A percentile compares a stretch with the other conserved stretches of the same genome.
Evolutionary conservation across 441 rosid species (phyloP).

Genomic region (Jatropha podagrica): DNA sequence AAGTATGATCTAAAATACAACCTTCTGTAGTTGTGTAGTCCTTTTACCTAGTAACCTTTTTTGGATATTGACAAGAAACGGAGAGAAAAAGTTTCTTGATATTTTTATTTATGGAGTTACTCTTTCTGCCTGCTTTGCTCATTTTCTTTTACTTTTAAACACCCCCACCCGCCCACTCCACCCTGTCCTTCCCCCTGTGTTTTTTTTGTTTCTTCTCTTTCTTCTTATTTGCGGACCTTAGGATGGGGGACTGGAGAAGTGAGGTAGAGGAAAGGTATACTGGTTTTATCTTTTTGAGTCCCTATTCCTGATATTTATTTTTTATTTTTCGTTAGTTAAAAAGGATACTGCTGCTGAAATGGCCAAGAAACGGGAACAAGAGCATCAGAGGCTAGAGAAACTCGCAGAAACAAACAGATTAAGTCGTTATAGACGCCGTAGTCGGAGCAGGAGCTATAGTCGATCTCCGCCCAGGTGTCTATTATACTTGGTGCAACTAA

Average conservation of each 20-base stretch:
- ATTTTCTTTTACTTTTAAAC: background rate
- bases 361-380: conserved; percentile 93
- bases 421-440: conserved; percentile 61
- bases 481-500: conserved; percentile 8
- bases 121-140: background rate
- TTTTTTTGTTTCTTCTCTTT: background rate
- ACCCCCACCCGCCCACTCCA: no score
- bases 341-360: conserved; percentile 92
- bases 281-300: background rate
- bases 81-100: background rate
- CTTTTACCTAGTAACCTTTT: background rate
- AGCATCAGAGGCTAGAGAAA: conserved; percentile 80
- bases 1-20: conserved; percentile 47
- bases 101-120: background rate
- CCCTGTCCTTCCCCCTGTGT: no score
- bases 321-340: conserved; percentile 56
- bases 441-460: conserved; percentile 83
- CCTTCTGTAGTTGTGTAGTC: conserved; percentile 1
- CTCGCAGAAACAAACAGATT: conserved; percentile 83
- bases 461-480: conserved; percentile 82
- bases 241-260: background rate
- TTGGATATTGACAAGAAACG: conserved; percentile 1
- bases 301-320: background rate
- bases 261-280: background rate
- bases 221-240: background rate